These are phyloP conservation scores for Coemansia sp. DNA, from an alignment of 192 early-diverging fungal species.

Conservation along the genomic window DNA sequence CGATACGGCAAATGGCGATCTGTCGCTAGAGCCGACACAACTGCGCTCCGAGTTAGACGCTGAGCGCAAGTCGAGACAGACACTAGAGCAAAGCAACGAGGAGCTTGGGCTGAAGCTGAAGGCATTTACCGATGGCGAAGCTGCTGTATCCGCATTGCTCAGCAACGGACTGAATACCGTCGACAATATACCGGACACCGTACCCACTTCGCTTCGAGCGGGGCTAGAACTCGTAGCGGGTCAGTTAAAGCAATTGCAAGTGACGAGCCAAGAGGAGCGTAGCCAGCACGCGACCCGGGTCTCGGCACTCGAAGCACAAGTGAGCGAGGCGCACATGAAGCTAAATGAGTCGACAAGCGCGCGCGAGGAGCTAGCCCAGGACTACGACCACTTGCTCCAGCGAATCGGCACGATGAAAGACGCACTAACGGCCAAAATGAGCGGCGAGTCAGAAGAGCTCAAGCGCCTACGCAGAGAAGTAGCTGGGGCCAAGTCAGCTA, in stretches of 20 bases:
- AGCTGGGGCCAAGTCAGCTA: conserved; percentile 18
- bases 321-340: conserved; percentile 23
- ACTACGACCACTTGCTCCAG: conserved; percentile 72
- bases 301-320: conserved; percentile 25
- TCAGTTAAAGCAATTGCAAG: conserved; percentile 9
- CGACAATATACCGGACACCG: conserved; percentile 21
- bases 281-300: conserved; percentile 16
- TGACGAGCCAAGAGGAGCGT: background rate
- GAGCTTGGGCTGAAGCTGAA: conserved; percentile 24
- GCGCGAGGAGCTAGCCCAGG: conserved; percentile 54
- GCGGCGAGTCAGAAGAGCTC: conserved; percentile 73
- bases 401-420: conserved; percentile 82
- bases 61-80: conserved; percentile 17
- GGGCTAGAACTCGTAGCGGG: conserved; percentile 26
- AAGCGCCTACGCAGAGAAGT: conserved; percentile 49
- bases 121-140: conserved; percentile 14
- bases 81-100: conserved; percentile 7
- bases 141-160: conserved; percentile 15
- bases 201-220: conserved; percentile 29
- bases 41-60: conserved; percentile 25
- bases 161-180: background rate
- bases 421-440: conserved; percentile 78
- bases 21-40: conserved; percentile 27
- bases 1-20: conserved; percentile 11
- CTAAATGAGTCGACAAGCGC: conserved; percentile 44